Evolutionary conservation across 805 yeast genomes (phyloP).

Genomic region (Sugiyamaella valdiviana): DNA sequence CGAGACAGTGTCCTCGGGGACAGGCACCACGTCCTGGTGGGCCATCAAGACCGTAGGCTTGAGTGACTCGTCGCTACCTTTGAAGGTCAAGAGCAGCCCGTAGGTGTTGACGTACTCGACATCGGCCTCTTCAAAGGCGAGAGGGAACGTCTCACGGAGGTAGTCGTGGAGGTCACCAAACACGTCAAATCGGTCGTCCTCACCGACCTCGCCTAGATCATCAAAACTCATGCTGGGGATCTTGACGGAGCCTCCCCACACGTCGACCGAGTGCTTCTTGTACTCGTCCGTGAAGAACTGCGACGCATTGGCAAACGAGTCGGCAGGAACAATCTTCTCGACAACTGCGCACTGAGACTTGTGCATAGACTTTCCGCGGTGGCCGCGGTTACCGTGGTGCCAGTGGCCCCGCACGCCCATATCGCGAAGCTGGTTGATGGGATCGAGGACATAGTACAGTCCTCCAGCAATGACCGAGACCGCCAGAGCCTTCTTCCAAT

Average conservation of each 20-base stretch:
- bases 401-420: not conserved
- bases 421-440: no score
- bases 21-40: slow-evolving; percentile 80
- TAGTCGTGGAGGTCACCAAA: slow-evolving; percentile 48
- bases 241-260: slow-evolving; percentile 48
- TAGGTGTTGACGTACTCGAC: slow-evolving; percentile 53
- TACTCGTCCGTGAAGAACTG: slow-evolving; percentile 17
- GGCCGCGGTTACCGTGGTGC: not conserved
- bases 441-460: no score
- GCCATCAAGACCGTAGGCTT: slow-evolving; percentile 69
- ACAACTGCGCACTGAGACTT: slow-evolving; percentile 3
- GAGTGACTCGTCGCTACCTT: slow-evolving; percentile 44
- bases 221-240: slow-evolving; percentile 64
- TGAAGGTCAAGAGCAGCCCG: slow-evolving; percentile 59
- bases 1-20: slow-evolving; percentile 46
- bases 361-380: not conserved
- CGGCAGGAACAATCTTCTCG: slow-evolving; percentile 2
- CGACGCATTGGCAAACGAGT: not conserved
- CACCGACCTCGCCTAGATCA: slow-evolving; percentile 42
- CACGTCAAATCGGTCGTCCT: slow-evolving; percentile 44
- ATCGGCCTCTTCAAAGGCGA: slow-evolving; percentile 41
- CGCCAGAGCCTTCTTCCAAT: no score
- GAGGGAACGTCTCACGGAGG: slow-evolving; percentile 50
- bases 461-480: no score
- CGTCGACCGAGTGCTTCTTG: slow-evolving; percentile 11